Conservation (phyloP, 305 asterid genomes). For the Solanum hybrid region DNA sequence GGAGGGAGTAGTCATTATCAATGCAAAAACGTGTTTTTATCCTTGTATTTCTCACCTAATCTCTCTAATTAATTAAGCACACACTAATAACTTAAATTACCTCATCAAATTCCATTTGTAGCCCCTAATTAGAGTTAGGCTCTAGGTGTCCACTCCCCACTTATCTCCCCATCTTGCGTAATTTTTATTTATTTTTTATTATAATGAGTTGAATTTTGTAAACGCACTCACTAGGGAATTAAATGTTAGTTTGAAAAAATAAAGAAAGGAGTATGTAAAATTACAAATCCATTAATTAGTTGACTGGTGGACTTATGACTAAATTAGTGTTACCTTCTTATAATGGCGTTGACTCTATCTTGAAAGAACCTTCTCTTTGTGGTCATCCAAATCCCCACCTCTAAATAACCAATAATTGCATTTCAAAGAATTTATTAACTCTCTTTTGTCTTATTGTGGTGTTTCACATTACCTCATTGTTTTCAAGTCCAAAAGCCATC, state of each 20-base stretch:
- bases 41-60: slow-evolving; percentile 4
- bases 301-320: slow-evolving; percentile 20
- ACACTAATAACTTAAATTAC: background rate
- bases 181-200: slow-evolving; percentile 18
- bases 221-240: background rate
- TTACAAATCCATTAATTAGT: slow-evolving; percentile 17
- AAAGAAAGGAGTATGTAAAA: background rate
- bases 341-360: slow-evolving; percentile 11
- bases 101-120: background rate
- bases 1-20: background rate
- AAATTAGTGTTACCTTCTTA: background rate
- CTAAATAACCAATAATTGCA: background rate
- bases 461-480: background rate
- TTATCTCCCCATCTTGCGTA: background rate
- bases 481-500: background rate
- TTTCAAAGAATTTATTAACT: background rate
- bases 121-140: background rate
- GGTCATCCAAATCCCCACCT: background rate
- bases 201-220: slow-evolving; percentile 12
- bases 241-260: background rate
- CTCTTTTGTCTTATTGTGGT: background rate
- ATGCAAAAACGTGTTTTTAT: background rate
- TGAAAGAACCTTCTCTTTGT: background rate
- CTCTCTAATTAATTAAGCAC: background rate
- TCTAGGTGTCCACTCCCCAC: background rate